Percentiles rank a stretch among this genome's conserved stretches.
Evolutionary conservation across 345 rosid species (phyloP).

Genomic region (Carallia brachiata): DNA sequence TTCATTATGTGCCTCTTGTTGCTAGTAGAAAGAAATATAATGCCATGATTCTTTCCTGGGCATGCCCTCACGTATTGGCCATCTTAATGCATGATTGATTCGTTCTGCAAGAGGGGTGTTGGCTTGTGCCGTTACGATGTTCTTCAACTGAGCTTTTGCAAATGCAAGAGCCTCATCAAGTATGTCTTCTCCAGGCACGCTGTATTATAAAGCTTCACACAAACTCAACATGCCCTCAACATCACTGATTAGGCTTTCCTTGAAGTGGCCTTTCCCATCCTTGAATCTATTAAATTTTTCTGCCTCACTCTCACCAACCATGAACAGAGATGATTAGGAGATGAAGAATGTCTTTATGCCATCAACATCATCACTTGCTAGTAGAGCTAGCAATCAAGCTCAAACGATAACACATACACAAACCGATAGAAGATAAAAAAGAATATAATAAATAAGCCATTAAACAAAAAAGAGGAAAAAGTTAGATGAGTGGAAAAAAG

Average conservation of each 20-base stretch:
- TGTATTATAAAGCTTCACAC: slow-evolving; percentile 39
- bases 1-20: slow-evolving; percentile 14
- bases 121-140: background rate
- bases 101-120: slow-evolving; percentile 4
- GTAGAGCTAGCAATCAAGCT: too few relatives aligned
- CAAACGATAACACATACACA: too few relatives aligned
- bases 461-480: too few relatives aligned
- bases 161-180: slow-evolving; percentile 39
- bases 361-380: too few relatives aligned
- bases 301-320: slow-evolving; percentile 4
- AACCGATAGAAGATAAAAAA: too few relatives aligned
- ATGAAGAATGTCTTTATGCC: too few relatives aligned
- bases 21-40: slow-evolving; percentile 28
- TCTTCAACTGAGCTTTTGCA: slow-evolving; percentile 21
- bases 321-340: too few relatives aligned
- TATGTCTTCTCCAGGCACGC: slow-evolving; percentile 29
- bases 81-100: background rate
- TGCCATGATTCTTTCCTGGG: slow-evolving; percentile 23
- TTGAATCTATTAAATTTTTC: slow-evolving; percentile 33
- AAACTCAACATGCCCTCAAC: slow-evolving; percentile 30
- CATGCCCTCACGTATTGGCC: slow-evolving; percentile 18
- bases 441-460: too few relatives aligned
- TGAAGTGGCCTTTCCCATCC: slow-evolving; percentile 17
- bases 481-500: too few relatives aligned
- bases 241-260: slow-evolving; percentile 2